A percentile compares a stretch with the other conserved stretches of the same genome.
Evolutionary conservation across 2,329 filamentous ascomycete species (phyloP).

Genomic region (Ascochyta viciae-villosae): DNA sequence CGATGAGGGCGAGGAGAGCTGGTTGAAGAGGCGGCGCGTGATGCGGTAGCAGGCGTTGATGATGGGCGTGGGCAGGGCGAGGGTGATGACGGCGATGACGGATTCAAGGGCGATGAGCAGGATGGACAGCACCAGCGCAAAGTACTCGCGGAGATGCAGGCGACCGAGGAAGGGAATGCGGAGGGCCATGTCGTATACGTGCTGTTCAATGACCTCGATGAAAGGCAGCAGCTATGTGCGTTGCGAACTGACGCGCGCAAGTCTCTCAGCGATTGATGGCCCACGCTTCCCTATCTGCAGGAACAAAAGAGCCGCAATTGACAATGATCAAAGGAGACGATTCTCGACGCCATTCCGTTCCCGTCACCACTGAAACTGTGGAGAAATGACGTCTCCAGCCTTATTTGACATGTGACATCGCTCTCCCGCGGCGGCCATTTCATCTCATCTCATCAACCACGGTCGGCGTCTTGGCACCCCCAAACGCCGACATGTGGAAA

Average conservation of each 20-base stretch:
- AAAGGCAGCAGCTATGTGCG: not conserved
- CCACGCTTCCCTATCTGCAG: not conserved
- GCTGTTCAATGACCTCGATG: too few species aligned
- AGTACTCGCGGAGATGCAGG: slow-evolving; percentile 74
- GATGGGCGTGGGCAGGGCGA: slow-evolving; percentile 82
- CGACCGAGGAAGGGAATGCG: slow-evolving; percentile 69
- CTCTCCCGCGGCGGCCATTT: not conserved
- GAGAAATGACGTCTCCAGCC: slow-evolving; percentile 16
- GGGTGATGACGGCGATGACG: slow-evolving; percentile 82
- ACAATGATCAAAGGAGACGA: not conserved
- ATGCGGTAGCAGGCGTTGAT: slow-evolving; percentile 82
- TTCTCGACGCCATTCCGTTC: not conserved
- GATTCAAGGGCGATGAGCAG: slow-evolving; percentile 82
- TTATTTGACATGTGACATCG: slow-evolving; percentile 31
- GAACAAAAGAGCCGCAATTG: not conserved
- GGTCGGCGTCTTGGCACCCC: slow-evolving; percentile 19
- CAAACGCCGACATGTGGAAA: slow-evolving; percentile 11
- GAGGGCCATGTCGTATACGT: slow-evolving; percentile 48
- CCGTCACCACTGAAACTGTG: slow-evolving; percentile 1
- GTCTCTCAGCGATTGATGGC: not conserved
- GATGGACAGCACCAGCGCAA: slow-evolving; percentile 85
- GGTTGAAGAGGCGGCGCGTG: slow-evolving; percentile 83
- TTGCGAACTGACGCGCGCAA: not conserved
- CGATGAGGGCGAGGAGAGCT: slow-evolving; percentile 73
- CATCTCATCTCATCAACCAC: not conserved